Evolutionary conservation across 2,329 filamentous ascomycete species (phyloP).

Genomic region (Phaeosphaeriaceae sp.): DNA sequence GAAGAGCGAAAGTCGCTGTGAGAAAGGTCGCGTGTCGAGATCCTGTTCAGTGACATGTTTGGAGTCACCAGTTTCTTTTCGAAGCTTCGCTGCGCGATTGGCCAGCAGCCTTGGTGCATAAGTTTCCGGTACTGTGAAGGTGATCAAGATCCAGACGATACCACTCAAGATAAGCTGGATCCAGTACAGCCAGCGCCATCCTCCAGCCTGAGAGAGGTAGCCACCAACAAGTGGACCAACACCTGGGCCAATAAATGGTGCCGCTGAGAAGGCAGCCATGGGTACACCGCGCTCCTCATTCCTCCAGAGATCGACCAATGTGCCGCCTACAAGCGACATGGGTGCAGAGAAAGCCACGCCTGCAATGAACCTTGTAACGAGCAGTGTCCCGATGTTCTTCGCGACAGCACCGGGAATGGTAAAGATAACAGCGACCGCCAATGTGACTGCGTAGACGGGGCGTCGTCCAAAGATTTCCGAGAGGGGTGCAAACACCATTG

Average conservation of each 20-base stretch:
- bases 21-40: constrained; percentile 73
- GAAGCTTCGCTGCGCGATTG: constrained; percentile 72
- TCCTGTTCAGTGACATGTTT: constrained; percentile 82
- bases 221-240: constrained; percentile 70
- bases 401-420: constrained; percentile 81
- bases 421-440: constrained; percentile 76
- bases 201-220: constrained; percentile 71
- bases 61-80: constrained; percentile 70
- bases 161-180: constrained; percentile 79
- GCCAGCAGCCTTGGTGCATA: constrained; percentile 82
- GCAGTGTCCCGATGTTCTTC: constrained; percentile 76
- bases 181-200: constrained; percentile 89
- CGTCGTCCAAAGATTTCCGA: constrained; percentile 77
- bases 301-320: constrained; percentile 82
- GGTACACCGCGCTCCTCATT: constrained; percentile 85
- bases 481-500: constrained; percentile 80
- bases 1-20: constrained; percentile 75
- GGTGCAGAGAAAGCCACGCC: constrained; percentile 85
- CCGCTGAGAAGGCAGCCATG: constrained; percentile 85
- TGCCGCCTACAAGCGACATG: constrained; percentile 86
- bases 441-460: constrained; percentile 73
- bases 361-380: constrained; percentile 79
- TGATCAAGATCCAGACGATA: constrained; percentile 75
- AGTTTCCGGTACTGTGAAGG: constrained; percentile 89
- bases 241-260: constrained; percentile 82